Base-by-base conservation (phyloP, 2,329 filamentous ascomycete genomes). In the Ophiostoma montium region DNA sequence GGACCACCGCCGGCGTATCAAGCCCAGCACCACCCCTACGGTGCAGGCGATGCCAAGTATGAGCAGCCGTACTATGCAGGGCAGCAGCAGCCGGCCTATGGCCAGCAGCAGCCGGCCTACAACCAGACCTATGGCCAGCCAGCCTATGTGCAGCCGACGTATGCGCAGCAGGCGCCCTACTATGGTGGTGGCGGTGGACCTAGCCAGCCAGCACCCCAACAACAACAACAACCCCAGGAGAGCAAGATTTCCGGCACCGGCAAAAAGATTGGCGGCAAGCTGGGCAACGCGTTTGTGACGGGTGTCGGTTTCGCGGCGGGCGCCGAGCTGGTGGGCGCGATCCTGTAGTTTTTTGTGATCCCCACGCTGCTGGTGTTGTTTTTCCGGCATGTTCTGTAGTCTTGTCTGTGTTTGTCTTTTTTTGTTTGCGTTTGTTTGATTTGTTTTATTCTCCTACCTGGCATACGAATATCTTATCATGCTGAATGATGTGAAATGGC, bases 211-310 rank as follows among this genome's bases (percentile, higher is more conserved):
- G 53, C 42, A 44, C 3, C 32, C 33, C 36, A 39, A 12, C 83
- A 83, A 66, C 35, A 30, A 16, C 30, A 39, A 16, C 48, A 21
- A 57, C 67, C 66, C 16, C 58, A 62, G 32, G 70, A 69, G 32
- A 71, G 69, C 15, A 92, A 92, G 69, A 69, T 80, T 15, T 74
- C 79, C 54, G 74, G 86, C 65, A 76, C 80, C 50, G 88, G 86
- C 50, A 95, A 95, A 80, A 95, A 95, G 70, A 85, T 95, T 66
- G 89, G 90, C 57, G 94, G 94, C 78, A 96, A 95, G 73, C 65
- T 90, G 60, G 90, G 90, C 7, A 80, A 81, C 58, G 74, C 75
- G 41, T 87, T 88, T 27, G 87, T 95, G 57, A 94, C 94, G 59
- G 90, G 90, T 64, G 90, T 90, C 44, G 89, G 90, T 65, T 89